phyloP scores from a whole-genome alignment of 2,329 filamentous ascomycete genomes.

The Verruconis gallopava region DNA sequence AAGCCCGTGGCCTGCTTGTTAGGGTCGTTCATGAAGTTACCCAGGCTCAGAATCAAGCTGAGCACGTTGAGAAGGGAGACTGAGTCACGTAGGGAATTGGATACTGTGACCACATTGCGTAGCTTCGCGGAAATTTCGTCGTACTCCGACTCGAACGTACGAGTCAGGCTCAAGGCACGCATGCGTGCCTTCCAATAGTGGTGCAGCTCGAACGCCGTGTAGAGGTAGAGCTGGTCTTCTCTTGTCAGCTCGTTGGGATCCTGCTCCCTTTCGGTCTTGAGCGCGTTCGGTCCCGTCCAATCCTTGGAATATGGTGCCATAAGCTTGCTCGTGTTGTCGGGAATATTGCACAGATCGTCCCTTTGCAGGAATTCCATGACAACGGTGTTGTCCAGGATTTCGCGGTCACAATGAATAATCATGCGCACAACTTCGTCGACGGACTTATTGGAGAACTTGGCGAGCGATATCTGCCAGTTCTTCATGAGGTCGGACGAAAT shows the following conservation, averaged over 20 bases:
- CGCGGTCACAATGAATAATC: conserved; percentile 89
- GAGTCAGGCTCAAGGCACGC: conserved; percentile 74
- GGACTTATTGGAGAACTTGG: conserved; percentile 78
- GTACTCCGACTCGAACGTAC: conserved; percentile 76
- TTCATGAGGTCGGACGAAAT: conserved; percentile 84
- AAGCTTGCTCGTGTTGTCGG: conserved; percentile 78
- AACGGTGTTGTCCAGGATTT: conserved; percentile 76
- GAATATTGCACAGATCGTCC: conserved; percentile 83
- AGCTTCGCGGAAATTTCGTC: conserved; percentile 82
- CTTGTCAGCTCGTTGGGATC: conserved; percentile 81
- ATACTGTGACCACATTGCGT: conserved; percentile 71
- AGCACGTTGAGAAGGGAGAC: conserved; percentile 92
- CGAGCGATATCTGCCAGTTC: conserved; percentile 81
- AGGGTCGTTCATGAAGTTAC: conserved; percentile 99
- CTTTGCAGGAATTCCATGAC: conserved; percentile 95
- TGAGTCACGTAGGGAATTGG: conserved; percentile 80
- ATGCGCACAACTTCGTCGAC: conserved; percentile 79
- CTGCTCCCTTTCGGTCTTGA: conserved; percentile 64
- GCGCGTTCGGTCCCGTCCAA: conserved; percentile 80
- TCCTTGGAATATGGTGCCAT: conserved; percentile 95
- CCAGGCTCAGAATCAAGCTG: conserved; percentile 90
- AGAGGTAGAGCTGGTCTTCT: conserved; percentile 90
- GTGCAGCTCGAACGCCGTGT: conserved; percentile 84
- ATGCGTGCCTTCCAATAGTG: conserved; percentile 99
- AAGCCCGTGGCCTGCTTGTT: conserved; percentile 98